Base-by-base conservation (phyloP, 2,329 filamentous ascomycete species). In the Colletotrichum eleusines region DNA sequence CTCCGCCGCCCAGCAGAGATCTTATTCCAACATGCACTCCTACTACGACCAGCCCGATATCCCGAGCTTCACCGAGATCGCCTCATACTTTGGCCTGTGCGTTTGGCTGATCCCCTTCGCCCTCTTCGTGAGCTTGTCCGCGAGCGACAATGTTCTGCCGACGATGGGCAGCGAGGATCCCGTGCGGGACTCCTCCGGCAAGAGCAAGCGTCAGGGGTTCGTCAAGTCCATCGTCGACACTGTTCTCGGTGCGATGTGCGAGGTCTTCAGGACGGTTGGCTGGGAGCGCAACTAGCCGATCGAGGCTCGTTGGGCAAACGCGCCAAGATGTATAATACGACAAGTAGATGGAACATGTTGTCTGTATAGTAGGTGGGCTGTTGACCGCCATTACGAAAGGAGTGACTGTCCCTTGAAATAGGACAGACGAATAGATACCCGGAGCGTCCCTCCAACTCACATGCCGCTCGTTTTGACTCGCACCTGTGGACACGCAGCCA, bases 81-180 rank as follows among this genome's bases (percentile, higher is more conserved):
- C 96, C 0, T 95, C 94, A 0, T 99, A 96, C 82, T 99, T 99
- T 78, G 96, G 96, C 0, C 85, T 99, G 2, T 97, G 95, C 76
- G 95, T 99, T 0, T 99, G 96, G 96, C 87, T 99, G 1, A 93
- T 98, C 0, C 96, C 96, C 0, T 99, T 99, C 78, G 91, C 95
- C 20, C 86, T 99, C 18, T 99, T 99, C 78, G 95, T 99, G 61
- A 97, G 93, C 76, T 82, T 99, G 51, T 97, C 94, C 23, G 96
- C 96, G 0, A 94, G 94, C 65, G 96, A 99, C 78, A 98, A 98
- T 78, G 94, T 98, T 4, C 83, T 99, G 62, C 96, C 96, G 0
- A 97, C 91, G 9, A 98, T 98, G 88, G 94, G 94, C 16, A 94
- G 89, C 58, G 92, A 94, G 73, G 85, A 87, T 63, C 86, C 87